These are phyloP conservation scores for Claviceps spartinae DNA, from an alignment of 2,329 filamentous ascomycete genomes.

Conservation along the genomic window DNA sequence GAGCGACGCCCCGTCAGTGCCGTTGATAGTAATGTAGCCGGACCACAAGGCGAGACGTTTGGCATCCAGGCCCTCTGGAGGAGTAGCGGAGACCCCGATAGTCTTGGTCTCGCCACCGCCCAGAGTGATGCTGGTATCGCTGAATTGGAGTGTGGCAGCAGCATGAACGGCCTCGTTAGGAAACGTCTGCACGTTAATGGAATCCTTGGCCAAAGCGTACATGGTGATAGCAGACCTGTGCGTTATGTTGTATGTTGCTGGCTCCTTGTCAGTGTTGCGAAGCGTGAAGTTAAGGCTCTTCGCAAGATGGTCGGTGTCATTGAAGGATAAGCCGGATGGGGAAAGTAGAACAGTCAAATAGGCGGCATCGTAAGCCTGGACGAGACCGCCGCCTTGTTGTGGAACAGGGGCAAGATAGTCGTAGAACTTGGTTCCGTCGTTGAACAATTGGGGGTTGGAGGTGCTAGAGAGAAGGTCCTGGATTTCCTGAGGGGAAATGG, in stretches of 20 bases:
- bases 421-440: slow-evolving; percentile 24
- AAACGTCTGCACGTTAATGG: slow-evolving; percentile 26
- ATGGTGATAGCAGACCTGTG: slow-evolving; percentile 37
- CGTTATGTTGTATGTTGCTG: slow-evolving; percentile 37
- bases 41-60: slow-evolving; percentile 8
- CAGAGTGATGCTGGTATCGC: slow-evolving; percentile 4
- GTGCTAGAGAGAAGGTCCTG: slow-evolving; percentile 36
- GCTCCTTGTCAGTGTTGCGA: slow-evolving; percentile 35
- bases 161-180: slow-evolving; percentile 29
- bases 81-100: slow-evolving; percentile 2
- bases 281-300: slow-evolving; percentile 38
- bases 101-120: slow-evolving; percentile 1
- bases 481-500: slow-evolving; percentile 33
- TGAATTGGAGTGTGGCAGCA: slow-evolving; percentile 22
- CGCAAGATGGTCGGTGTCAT: slow-evolving; percentile 46
- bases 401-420: slow-evolving; percentile 37
- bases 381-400: slow-evolving; percentile 47
- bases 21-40: slow-evolving; percentile 14
- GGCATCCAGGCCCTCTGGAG: slow-evolving; percentile 3
- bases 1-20: slow-evolving; percentile 23
- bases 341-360: slow-evolving; percentile 38
- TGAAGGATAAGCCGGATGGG: slow-evolving; percentile 46
- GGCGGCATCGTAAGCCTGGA: slow-evolving; percentile 47
- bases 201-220: slow-evolving; percentile 30
- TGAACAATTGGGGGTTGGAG: slow-evolving; percentile 35